Percentiles rank a stretch among this genome's conserved stretches.
Evolutionary conservation across 2,329 filamentous ascomycete species (phyloP).

Genomic region (Diplocarpon rosae): DNA sequence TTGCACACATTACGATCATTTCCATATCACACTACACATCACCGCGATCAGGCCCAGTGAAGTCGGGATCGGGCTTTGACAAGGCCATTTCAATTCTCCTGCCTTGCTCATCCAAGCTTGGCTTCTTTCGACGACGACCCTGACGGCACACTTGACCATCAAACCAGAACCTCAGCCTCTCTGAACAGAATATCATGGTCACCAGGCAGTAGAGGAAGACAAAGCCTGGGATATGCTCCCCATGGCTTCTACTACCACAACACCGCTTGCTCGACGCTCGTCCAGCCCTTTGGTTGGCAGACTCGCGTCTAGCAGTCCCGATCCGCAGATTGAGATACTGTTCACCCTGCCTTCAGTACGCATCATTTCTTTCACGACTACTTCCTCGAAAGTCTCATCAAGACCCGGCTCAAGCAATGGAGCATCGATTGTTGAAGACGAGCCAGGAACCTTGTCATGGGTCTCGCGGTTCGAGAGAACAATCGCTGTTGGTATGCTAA

Average conservation of each 20-base stretch:
- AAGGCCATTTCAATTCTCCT: too few species aligned
- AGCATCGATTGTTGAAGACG: slow-evolving; percentile 31
- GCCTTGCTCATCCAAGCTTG: too few species aligned
- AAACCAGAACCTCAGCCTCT: background rate
- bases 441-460: slow-evolving; percentile 59
- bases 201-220: slow-evolving; percentile 10
- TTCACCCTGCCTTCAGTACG: slow-evolving; percentile 25
- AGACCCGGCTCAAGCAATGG: slow-evolving; percentile 18
- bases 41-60: too few species aligned
- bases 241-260: slow-evolving; percentile 18
- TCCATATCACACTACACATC: too few species aligned
- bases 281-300: slow-evolving; percentile 16
- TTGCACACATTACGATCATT: too few species aligned
- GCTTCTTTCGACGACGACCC: too few species aligned
- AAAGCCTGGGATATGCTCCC: slow-evolving; percentile 1
- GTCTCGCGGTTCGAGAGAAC: slow-evolving; percentile 67
- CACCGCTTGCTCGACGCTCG: slow-evolving; percentile 15
- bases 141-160: background rate
- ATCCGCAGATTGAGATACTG: slow-evolving; percentile 26
- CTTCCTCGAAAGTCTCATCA: slow-evolving; percentile 5
- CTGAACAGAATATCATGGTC: slow-evolving; percentile 14
- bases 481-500: slow-evolving; percentile 57
- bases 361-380: slow-evolving; percentile 43
- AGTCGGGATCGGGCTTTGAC: too few species aligned
- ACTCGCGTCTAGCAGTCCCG: slow-evolving; percentile 13